phyloP scores from a whole-genome alignment of 805 yeast genomes.

The Pichia nanzhaoensis region DNA sequence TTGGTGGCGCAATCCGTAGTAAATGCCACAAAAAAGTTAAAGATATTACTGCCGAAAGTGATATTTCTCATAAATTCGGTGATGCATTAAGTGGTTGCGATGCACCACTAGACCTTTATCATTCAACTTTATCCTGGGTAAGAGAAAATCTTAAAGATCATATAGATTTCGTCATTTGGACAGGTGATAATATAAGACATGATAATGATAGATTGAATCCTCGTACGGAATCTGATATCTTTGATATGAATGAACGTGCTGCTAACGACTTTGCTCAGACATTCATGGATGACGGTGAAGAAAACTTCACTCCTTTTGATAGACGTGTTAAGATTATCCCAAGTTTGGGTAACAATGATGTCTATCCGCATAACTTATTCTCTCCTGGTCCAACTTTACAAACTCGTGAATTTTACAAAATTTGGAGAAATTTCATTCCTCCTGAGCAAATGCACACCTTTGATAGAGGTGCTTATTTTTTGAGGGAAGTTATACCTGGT shows the following conservation, averaged over 20 bases:
- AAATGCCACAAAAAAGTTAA: slow-evolving; percentile 48
- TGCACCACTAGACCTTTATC: slow-evolving; percentile 55
- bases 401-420: slow-evolving; percentile 65
- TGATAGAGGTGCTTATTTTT: slow-evolving; percentile 66
- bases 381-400: slow-evolving; percentile 86
- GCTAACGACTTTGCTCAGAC: slow-evolving; percentile 44
- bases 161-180: slow-evolving; percentile 83
- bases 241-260: slow-evolving; percentile 58
- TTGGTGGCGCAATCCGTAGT: slow-evolving; percentile 41
- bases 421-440: slow-evolving; percentile 73
- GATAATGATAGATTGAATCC: slow-evolving; percentile 73
- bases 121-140: slow-evolving; percentile 63
- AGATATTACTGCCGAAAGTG: slow-evolving; percentile 31
- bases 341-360: slow-evolving; percentile 80
- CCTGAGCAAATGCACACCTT: slow-evolving; percentile 70
- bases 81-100: slow-evolving; percentile 77
- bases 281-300: slow-evolving; percentile 44
- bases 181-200: slow-evolving; percentile 84
- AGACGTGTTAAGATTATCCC: slow-evolving; percentile 49
- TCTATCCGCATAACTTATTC: slow-evolving; percentile 80
- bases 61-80: slow-evolving; percentile 60
- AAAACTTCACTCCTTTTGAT: slow-evolving; percentile 20
- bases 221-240: slow-evolving; percentile 64
- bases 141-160: slow-evolving; percentile 58
- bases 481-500: slow-evolving; percentile 73